Evolutionary conservation across 2,329 filamentous ascomycete genomes (phyloP), one percentile per base, ranked within the genome.

Genomic region (Ophiostoma tasmaniense): DNA sequence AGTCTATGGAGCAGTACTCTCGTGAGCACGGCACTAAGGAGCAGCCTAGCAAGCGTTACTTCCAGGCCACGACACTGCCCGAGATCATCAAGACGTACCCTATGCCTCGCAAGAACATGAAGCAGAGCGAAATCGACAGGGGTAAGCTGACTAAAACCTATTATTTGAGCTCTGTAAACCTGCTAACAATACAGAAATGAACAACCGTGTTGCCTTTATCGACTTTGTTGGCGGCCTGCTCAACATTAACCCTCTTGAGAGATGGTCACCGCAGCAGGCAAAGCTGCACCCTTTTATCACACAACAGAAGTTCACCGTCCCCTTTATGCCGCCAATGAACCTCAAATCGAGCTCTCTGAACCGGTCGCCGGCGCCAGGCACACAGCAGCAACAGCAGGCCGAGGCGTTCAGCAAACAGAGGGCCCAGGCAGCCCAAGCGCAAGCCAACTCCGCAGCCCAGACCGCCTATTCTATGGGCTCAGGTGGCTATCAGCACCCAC

Each of bases 71-170:
- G 55, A 96, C 93, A 1, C 81, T 99, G 67, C 94, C 94, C 3
- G 95, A 99, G 73, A 99, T 99, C 73, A 98, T 99, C 81, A 92
- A 96, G 77, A 93, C 91, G 69, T 99, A 99, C 77, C 91, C 95
- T 6, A 97, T 99, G 94, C 95, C 95, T 65, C 86, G 95, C 75
- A 99, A 99, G 82, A 97, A 97, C 76, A 99, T 99, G 95, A 99
- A 99, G 82, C 93, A 90, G 78, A 91, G 88, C 74, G 95, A 99
- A 80, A 90, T 99, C 73, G 95, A 99, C 75, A 83, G 95, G 90
- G 95, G 95, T 97, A 83, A 76, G 85, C 17, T 22, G 2, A n/a
- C 33, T 2, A 11, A 37, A 37, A n/a, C n/a, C n/a, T 35, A 20
- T 39, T 35, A 14, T 11, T 25, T 30, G 22, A 45, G 2, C 25